Conservation (phyloP, 2,329 filamentous ascomycete genomes). For the Colletotrichum cordylinicola region DNA sequence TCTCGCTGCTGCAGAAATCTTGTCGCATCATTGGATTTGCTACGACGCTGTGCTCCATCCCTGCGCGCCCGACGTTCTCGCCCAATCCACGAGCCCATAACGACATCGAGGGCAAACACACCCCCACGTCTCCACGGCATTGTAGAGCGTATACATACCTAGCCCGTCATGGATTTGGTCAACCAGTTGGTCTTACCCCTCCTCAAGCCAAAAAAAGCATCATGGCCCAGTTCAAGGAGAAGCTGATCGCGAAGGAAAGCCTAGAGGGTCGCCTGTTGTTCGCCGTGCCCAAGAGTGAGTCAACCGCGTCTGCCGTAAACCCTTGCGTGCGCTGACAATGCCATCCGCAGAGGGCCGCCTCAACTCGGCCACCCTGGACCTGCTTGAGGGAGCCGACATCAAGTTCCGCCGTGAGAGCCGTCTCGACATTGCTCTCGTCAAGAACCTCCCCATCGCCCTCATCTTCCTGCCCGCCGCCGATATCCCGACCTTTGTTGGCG, state of each 20-base stretch:
- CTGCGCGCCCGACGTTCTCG: constrained; percentile 12
- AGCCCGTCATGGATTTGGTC: constrained; percentile 55
- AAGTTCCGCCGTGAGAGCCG: constrained; percentile 95
- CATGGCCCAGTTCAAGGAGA: constrained; percentile 17
- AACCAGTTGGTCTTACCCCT: constrained; percentile 50
- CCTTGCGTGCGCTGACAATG: constrained; percentile 26
- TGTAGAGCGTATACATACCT: not conserved
- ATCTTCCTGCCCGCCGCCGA: constrained; percentile 97
- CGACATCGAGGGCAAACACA: not conserved
- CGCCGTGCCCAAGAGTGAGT: constrained; percentile 96
- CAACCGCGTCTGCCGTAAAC: constrained; percentile 16
- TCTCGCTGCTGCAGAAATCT: constrained; percentile 7
- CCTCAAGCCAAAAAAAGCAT: not conserved
- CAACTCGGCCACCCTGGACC: constrained; percentile 84
- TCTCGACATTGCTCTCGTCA: constrained; percentile 96
- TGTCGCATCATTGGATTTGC: constrained; percentile 15
- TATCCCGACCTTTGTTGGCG: constrained; percentile 96
- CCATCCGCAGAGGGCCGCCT: constrained; percentile 80
- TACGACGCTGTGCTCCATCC: constrained; percentile 14
- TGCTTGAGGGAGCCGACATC: constrained; percentile 92
- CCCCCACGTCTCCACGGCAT: not conserved
- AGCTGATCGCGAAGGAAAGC: constrained; percentile 50
- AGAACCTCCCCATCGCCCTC: constrained; percentile 94
- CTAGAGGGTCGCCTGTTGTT: constrained; percentile 93
- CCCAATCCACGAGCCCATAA: not conserved